Percentiles rank a stretch among this genome's conserved stretches.
These are phyloP conservation scores for Talaromyces amestolkiae DNA, from an alignment of 2,329 filamentous ascomycete genomes.

Conservation along the genomic window DNA sequence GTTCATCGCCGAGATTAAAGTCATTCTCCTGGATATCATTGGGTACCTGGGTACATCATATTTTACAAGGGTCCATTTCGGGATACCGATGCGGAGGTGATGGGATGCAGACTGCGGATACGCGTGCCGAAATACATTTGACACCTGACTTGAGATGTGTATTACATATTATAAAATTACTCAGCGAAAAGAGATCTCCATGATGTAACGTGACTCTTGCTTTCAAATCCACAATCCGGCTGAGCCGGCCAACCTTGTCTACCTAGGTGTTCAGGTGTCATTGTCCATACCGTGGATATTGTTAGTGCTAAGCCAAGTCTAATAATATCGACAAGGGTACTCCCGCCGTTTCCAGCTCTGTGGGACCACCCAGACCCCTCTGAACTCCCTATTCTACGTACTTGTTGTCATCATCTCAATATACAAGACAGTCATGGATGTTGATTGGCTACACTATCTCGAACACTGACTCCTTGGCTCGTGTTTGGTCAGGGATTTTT, in stretches of 20 bases:
- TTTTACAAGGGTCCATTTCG: conserved; percentile 2
- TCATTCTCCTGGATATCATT: neutral
- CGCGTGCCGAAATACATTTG: neutral
- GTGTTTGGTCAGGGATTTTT: conserved; percentile 3
- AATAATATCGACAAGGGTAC: neutral
- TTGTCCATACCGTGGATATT: neutral
- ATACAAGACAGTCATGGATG: neutral
- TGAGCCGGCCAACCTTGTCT: neutral
- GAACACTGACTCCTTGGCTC: neutral
- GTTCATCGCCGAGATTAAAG: neutral
- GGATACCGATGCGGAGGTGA: neutral
- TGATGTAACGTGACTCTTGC: neutral
- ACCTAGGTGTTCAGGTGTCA: neutral
- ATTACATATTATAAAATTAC: neutral
- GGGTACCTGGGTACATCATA: neutral
- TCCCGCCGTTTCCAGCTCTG: conserved; percentile 5
- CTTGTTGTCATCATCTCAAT: neutral
- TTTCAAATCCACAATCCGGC: neutral
- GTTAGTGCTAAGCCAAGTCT: neutral
- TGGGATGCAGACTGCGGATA: neutral
- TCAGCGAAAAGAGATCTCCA: neutral
- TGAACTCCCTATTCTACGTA: neutral
- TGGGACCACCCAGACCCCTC: neutral
- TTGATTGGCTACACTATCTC: neutral
- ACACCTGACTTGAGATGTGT: neutral